Conservation (phyloP, 1,284 basidiomycete genomes). For the Moesziomyces antarcticus region DNA sequence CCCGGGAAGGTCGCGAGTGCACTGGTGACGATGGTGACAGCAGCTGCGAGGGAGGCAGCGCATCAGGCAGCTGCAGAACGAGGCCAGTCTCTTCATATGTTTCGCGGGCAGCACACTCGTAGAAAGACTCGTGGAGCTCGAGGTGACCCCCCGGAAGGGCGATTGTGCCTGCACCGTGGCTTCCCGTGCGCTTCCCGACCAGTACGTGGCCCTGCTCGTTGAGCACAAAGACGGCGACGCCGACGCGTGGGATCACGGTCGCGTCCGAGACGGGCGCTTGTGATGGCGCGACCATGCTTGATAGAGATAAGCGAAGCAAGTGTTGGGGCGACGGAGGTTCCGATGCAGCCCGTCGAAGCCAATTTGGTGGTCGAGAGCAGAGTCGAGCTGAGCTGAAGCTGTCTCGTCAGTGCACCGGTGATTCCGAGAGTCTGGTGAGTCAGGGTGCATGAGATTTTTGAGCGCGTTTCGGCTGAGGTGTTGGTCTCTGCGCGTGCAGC, state of each 20-base stretch:
- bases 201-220: slow-evolving; percentile 53
- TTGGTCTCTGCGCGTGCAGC: too few species aligned
- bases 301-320: too few species aligned
- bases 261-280: slow-evolving; percentile 37
- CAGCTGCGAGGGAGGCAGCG: slow-evolving; percentile 5
- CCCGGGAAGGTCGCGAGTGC: slow-evolving; percentile 14
- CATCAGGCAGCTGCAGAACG: slow-evolving; percentile 26
- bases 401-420: too few species aligned
- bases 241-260: slow-evolving; percentile 53
- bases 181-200: slow-evolving; percentile 61
- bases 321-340: too few species aligned
- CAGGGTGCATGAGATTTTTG: too few species aligned
- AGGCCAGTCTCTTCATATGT: slow-evolving; percentile 50
- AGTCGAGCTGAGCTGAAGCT: too few species aligned
- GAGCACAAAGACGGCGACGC: slow-evolving; percentile 63
- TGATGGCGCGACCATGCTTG: too few species aligned
- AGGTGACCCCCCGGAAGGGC: slow-evolving; percentile 67
- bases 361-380: too few species aligned
- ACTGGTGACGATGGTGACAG: slow-evolving; percentile 9
- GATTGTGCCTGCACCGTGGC: slow-evolving; percentile 59
- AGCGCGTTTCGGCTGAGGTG: too few species aligned
- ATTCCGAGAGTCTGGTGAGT: too few species aligned
- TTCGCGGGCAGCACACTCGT: slow-evolving; percentile 58
- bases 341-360: too few species aligned
- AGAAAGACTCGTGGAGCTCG: slow-evolving; percentile 62